Evolutionary conservation across 768 basidiomycete genomes (phyloP).

Genomic region (Tephrocybe sp.): DNA sequence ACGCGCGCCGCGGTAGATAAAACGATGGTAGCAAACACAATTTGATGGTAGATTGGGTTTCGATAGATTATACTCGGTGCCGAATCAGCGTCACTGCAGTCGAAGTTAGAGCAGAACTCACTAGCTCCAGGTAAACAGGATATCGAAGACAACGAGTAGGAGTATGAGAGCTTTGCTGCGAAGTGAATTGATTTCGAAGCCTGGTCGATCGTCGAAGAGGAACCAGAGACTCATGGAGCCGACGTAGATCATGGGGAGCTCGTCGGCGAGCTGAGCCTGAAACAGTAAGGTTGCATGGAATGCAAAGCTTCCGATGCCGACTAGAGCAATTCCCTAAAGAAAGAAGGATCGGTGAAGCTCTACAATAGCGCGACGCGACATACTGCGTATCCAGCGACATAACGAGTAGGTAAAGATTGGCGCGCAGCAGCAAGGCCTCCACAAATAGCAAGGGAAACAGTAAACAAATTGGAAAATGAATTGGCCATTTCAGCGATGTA

Average conservation of each 20-base stretch:
- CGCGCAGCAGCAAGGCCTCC: constrained; percentile 35
- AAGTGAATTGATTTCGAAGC: constrained; percentile 37
- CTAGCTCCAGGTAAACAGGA: constrained; percentile 73
- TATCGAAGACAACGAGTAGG: constrained; percentile 44
- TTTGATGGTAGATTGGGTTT: constrained; percentile 79
- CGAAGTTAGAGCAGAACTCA: constrained; percentile 32
- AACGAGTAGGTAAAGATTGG: constrained; percentile 40
- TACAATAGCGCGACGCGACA: constrained; percentile 8
- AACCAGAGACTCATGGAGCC: constrained; percentile 59
- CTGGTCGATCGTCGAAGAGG: constrained; percentile 54
- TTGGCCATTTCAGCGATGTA: constrained; percentile 81
- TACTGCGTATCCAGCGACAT: constrained; percentile 40
- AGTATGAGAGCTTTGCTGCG: constrained; percentile 39
- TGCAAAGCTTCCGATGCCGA: constrained; percentile 74
- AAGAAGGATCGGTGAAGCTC: background rate
- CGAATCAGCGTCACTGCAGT: constrained; percentile 6
- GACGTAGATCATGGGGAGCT: constrained; percentile 80
- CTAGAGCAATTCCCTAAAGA: constrained; percentile 59
- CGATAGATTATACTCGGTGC: constrained; percentile 54
- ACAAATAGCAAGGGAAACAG: constrained; percentile 50
- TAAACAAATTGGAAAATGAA: constrained; percentile 67
- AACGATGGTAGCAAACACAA: constrained; percentile 64
- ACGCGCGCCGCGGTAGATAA: constrained; percentile 45
- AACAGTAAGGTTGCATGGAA: constrained; percentile 79
- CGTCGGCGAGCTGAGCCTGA: constrained; percentile 77